Evolutionary conservation across 805 yeast species (phyloP).

Genomic region (Brettanomyces sp.): DNA sequence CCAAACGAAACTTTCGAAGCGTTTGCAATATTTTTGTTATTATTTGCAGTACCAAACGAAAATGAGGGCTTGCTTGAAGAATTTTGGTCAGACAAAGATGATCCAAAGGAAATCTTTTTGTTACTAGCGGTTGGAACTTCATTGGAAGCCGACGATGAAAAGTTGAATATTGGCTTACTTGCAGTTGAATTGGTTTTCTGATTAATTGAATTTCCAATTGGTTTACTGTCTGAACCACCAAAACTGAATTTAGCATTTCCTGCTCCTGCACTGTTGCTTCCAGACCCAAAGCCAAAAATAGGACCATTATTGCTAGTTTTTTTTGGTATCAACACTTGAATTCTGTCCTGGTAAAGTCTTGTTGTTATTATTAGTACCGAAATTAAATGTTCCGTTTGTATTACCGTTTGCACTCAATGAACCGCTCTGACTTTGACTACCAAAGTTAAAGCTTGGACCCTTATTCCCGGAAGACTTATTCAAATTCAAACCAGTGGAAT

Average conservation of each 20-base stretch:
- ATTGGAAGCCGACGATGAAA: too few relatives aligned
- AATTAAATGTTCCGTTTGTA: not conserved
- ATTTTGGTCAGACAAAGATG: not conserved
- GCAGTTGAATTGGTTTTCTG: too few relatives aligned
- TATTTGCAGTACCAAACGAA: slow-evolving; percentile 10
- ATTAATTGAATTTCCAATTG: too few relatives aligned
- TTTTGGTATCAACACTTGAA: too few relatives aligned
- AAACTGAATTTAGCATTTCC: slow-evolving; percentile 11
- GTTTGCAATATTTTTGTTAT: too few relatives aligned
- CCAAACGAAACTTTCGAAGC: not conserved
- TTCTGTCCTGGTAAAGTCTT: not conserved
- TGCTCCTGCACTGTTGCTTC: not conserved
- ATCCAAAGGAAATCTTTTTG: too few relatives aligned
- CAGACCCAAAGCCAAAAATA: not conserved
- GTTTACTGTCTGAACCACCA: slow-evolving; percentile 9
- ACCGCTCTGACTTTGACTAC: not conserved
- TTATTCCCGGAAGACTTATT: not conserved
- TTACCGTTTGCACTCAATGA: not conserved
- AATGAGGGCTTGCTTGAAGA: slow-evolving; percentile 9
- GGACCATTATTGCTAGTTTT: not conserved
- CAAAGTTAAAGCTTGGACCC: not conserved
- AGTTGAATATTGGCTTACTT: too few relatives aligned
- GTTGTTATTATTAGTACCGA: not conserved
- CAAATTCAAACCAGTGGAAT: not conserved
- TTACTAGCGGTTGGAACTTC: too few relatives aligned